Evolutionary conservation across 192 early-diverging fungal species (phyloP).

Genomic region (Linnemannia elongata): DNA sequence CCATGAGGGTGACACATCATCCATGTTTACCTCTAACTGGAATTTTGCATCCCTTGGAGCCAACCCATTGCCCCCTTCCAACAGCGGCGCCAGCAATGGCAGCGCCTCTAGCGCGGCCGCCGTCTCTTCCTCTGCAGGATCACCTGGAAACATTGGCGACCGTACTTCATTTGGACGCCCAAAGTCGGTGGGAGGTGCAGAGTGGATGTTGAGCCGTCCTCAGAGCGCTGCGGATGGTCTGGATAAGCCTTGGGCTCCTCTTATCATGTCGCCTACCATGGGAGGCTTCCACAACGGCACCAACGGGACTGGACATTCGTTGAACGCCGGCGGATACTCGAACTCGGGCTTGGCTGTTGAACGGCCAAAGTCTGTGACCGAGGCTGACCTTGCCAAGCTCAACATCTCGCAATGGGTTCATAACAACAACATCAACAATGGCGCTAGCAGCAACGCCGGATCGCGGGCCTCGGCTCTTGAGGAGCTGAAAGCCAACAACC

Average conservation of each 20-base stretch:
- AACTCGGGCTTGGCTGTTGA: constrained; percentile 48
- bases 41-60: constrained; percentile 49
- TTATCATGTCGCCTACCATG: constrained; percentile 48
- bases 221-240: constrained; percentile 22
- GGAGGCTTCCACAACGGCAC: constrained; percentile 50
- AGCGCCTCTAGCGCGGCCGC: neutral
- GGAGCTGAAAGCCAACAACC: constrained; percentile 51
- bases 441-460: neutral
- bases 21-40: constrained; percentile 52
- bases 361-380: constrained; percentile 56
- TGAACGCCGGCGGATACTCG: constrained; percentile 37
- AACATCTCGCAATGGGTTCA: constrained; percentile 51
- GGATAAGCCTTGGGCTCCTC: constrained; percentile 47
- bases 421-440: constrained; percentile 22
- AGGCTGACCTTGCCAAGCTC: constrained; percentile 40
- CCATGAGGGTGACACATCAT: constrained; percentile 47
- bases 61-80: constrained; percentile 34
- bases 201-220: constrained; percentile 50
- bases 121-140: constrained; percentile 25
- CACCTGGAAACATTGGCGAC: constrained; percentile 47
- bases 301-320: constrained; percentile 44
- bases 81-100: neutral
- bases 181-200: constrained; percentile 63
- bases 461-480: constrained; percentile 28
- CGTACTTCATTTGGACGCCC: constrained; percentile 56